Percentiles rank a stretch among this genome's conserved stretches.
These are phyloP conservation scores for Solidago caesia DNA, from an alignment of 129 eudicot species.

Conservation along the genomic window DNA sequence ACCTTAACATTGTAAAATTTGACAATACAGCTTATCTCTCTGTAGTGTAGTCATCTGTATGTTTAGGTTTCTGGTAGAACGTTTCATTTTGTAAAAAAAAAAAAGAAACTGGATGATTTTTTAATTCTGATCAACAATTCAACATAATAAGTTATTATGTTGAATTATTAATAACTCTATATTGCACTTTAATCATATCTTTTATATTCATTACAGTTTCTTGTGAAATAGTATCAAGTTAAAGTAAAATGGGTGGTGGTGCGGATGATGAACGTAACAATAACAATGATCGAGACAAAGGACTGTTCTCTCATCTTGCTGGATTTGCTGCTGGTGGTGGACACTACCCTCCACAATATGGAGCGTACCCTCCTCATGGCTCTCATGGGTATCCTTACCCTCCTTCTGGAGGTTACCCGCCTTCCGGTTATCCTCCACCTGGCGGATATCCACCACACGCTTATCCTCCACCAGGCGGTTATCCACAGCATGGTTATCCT, in stretches of 20 bases:
- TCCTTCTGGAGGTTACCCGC: conserved; percentile 47
- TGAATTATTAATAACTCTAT: neutral
- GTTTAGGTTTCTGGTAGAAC: conserved; percentile 1
- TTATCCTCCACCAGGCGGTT: conserved; percentile 36
- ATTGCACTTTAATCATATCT: neutral
- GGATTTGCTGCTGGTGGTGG: conserved; percentile 59
- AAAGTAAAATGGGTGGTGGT: conserved; percentile 58
- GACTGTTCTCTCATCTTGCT: conserved; percentile 55
- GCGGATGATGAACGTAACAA: conserved; percentile 37
- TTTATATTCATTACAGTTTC: conserved; percentile 26
- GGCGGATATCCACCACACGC: conserved; percentile 42
- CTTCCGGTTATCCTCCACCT: conserved; percentile 39
- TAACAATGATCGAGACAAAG: conserved; percentile 50
- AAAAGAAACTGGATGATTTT: neutral
- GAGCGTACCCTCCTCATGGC: conserved; percentile 44
- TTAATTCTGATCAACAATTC: neutral
- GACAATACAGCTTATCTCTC: neutral
- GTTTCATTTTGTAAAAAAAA: neutral
- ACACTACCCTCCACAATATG: conserved; percentile 37
- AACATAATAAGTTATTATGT: too few species aligned
- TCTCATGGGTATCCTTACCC: conserved; percentile 47
- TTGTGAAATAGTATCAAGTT: conserved; percentile 21
- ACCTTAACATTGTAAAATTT: neutral
- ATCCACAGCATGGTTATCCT: conserved; percentile 40
- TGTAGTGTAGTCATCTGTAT: too few species aligned